Conservation (phyloP, 441 rosid genomes). For the Daphne laureola region DNA sequence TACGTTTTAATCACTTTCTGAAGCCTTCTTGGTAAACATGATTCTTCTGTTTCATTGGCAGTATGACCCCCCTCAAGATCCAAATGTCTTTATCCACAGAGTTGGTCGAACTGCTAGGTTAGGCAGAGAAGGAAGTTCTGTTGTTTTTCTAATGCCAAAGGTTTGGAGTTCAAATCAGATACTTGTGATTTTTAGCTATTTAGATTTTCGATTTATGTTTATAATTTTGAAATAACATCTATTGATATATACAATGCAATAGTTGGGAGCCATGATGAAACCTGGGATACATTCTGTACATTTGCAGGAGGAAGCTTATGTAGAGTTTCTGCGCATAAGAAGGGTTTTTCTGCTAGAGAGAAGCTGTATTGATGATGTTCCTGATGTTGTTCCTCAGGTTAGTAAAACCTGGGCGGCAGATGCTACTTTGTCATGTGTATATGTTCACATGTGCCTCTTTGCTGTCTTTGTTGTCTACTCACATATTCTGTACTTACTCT, state of each 20-base stretch:
- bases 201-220: not conserved
- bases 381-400: slow-evolving; percentile 66
- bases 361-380: slow-evolving; percentile 34
- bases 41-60: slow-evolving; percentile 26
- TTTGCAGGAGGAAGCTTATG: slow-evolving; percentile 84
- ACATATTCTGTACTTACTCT: too few relatives aligned
- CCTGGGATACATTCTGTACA: not conserved
- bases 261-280: too few relatives aligned
- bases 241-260: too few relatives aligned
- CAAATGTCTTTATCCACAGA: slow-evolving; percentile 73
- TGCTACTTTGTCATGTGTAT: not conserved
- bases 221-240: slow-evolving; percentile 2
- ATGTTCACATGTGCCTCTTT: not conserved
- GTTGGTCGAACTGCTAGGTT: slow-evolving; percentile 90
- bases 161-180: slow-evolving; percentile 21
- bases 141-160: slow-evolving; percentile 70
- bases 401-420: slow-evolving; percentile 10
- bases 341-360: slow-evolving; percentile 67
- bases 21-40: slow-evolving; percentile 8
- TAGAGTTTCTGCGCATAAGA: slow-evolving; percentile 60
- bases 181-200: not conserved
- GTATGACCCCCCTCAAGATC: slow-evolving; percentile 93
- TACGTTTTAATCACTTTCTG: slow-evolving; percentile 4
- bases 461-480: not conserved
- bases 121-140: slow-evolving; percentile 73